Evolutionary conservation across 2,329 filamentous ascomycete species (phyloP).

Genomic region (Stemphylium beticola): DNA sequence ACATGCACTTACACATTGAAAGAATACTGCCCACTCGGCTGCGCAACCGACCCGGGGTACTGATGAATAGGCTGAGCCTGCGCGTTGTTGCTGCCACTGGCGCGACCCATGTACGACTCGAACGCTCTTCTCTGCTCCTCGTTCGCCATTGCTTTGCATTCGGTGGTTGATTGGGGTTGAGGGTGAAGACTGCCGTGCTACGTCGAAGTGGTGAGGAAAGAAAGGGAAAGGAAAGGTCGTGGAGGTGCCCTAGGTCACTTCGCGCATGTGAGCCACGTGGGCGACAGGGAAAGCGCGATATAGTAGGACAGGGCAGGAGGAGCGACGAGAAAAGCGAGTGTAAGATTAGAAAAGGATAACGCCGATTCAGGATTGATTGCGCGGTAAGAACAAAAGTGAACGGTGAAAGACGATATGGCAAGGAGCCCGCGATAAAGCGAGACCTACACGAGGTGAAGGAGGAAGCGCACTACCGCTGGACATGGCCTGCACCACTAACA

Average conservation of each 20-base stretch:
- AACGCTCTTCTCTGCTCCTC: constrained; percentile 42
- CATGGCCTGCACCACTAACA: not conserved
- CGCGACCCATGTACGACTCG: constrained; percentile 38
- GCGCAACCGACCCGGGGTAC: constrained; percentile 24
- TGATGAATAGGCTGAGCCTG: constrained; percentile 21
- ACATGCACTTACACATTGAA: constrained; percentile 35
- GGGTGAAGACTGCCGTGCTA: constrained; percentile 23
- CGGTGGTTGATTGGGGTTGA: not conserved
- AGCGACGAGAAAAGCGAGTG: constrained; percentile 4
- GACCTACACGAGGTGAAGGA: not conserved
- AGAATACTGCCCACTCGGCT: constrained; percentile 28
- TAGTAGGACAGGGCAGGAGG: not conserved
- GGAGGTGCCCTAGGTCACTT: not conserved
- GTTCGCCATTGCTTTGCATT: constrained; percentile 32
- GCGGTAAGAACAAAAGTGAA: not conserved
- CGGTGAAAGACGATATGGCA: constrained; percentile 16
- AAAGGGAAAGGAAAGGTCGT: constrained; percentile 15
- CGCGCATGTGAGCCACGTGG: constrained; percentile 5
- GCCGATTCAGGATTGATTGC: not conserved
- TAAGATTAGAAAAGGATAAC: not conserved
- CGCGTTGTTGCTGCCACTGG: not conserved
- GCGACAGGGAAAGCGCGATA: not conserved
- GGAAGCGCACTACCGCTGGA: not conserved
- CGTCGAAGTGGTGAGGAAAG: not conserved
- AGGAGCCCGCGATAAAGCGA: not conserved